Evolutionary conservation across 176 grass and related monocot species (phyloP), one percentile per base, ranked within the genome.

Genomic region (Alloteropsis semialata): DNA sequence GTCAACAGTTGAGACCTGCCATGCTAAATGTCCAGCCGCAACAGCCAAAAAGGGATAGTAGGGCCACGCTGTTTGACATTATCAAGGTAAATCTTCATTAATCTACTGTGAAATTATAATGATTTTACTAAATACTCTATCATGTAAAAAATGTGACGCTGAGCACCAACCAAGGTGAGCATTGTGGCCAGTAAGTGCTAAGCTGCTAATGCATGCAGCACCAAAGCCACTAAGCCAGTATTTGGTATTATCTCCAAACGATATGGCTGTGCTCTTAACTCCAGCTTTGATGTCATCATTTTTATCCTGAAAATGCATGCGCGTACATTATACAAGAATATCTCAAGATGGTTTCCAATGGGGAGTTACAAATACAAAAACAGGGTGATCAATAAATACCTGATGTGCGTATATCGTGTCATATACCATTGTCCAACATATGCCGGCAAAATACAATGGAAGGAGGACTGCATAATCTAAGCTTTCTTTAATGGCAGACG

Each of bases 361-460:
- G 64, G 19, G n/a, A 39, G 24, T 15, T 69, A 69, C 38, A 43
- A 69, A 13, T 4, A 53, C 33, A 19, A 29, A 72, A 17, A 5
- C 18, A 29, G 15, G 4, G 28, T 1, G 22, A 64, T 34, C 27
- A 25, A 19, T 3, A 5, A 18, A 8, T 29, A 93, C 94, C 91
- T 97, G 94, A 86, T 97, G 94, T 60, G 94, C 94, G 61, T 97
- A 97, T 81, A 97, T 97, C 21, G 89, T 94, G 54, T 92, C 91
- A 48, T 88, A 97, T n/a, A 97, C 91, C 37, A 97, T 68, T 53
- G 94, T 92, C 94, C 94, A 97, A 74, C 84, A 97, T 79, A 94
- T 81, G 22, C 82, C 82, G 56, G 87, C 87, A 42, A 60, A 83
- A 82, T 90, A 92, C 29, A 94, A 29, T 34, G 94, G 94, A 53